Conservation (phyloP, 805 yeast species). For the Komagataella phaffii region DNA sequence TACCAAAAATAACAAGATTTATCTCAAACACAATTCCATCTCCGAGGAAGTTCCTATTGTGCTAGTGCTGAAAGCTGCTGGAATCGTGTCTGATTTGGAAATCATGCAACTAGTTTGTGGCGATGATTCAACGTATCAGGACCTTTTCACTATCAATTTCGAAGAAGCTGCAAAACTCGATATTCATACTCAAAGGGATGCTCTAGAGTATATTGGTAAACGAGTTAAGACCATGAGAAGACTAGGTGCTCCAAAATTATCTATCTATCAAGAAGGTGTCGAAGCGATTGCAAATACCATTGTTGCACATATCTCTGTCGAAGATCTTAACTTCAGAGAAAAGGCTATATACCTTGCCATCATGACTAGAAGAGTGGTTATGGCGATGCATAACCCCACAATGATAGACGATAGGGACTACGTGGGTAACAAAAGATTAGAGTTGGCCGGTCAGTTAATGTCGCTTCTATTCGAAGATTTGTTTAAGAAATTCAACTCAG, state of each 20-base stretch:
- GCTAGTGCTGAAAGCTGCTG: constrained; percentile 87
- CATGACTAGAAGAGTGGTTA: constrained; percentile 92
- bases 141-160: constrained; percentile 80
- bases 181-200: constrained; percentile 86
- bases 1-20: constrained; percentile 80
- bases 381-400: constrained; percentile 89
- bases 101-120: constrained; percentile 93
- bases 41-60: constrained; percentile 94
- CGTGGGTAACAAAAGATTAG: constrained; percentile 95
- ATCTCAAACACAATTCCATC: constrained; percentile 88
- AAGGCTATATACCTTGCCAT: constrained; percentile 90
- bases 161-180: constrained; percentile 86
- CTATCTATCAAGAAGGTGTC: constrained; percentile 83
- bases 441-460: constrained; percentile 94
- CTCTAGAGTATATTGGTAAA: constrained; percentile 80
- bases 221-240: constrained; percentile 90
- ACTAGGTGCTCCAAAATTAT: constrained; percentile 65
- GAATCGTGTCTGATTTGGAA: constrained; percentile 83
- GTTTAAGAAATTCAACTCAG: constrained; percentile 90
- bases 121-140: constrained; percentile 76
- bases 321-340: constrained; percentile 75
- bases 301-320: constrained; percentile 86
- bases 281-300: constrained; percentile 95
- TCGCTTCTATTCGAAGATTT: constrained; percentile 91
- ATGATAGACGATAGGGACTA: constrained; percentile 98